A percentile compares a stretch with the other conserved stretches of the same genome.
Evolutionary conservation across 2,329 filamentous ascomycete genomes (phyloP).

Genomic region (Cercospora zeina): DNA sequence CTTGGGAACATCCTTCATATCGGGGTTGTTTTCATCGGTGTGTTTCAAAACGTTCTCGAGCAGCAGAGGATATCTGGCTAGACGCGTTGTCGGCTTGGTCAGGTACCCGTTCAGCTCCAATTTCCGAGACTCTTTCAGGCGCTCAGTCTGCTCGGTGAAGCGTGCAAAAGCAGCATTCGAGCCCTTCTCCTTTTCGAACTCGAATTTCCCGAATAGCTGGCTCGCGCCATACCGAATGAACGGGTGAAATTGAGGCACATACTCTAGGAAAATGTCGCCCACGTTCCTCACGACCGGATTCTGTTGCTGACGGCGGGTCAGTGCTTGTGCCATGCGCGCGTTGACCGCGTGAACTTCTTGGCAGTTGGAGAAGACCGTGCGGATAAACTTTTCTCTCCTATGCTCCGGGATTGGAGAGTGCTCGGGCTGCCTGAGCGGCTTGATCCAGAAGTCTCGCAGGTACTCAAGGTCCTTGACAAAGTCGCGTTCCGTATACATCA

Average conservation of each 20-base stretch:
- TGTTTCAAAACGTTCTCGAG: constrained; percentile 90
- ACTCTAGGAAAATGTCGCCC: constrained; percentile 92
- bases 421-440: constrained; percentile 75
- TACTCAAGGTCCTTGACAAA: constrained; percentile 99
- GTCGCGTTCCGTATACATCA: constrained; percentile 97
- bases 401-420: constrained; percentile 85
- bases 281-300: constrained; percentile 83
- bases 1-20: constrained; percentile 88
- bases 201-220: constrained; percentile 94
- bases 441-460: constrained; percentile 96
- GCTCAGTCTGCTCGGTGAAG: constrained; percentile 95
- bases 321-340: constrained; percentile 78
- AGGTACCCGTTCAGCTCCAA: constrained; percentile 96
- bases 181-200: constrained; percentile 94
- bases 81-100: constrained; percentile 92
- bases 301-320: constrained; percentile 89
- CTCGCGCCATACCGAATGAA: constrained; percentile 97
- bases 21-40: constrained; percentile 82
- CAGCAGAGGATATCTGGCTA: constrained; percentile 89
- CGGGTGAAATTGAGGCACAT: constrained; percentile 86
- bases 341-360: constrained; percentile 93
- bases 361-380: constrained; percentile 93
- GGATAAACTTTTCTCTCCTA: constrained; percentile 84
- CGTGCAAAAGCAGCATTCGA: constrained; percentile 80
- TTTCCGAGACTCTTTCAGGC: constrained; percentile 93